Evolutionary conservation across 306 rosid genomes (phyloP), one percentile per base, ranked within the genome.

Genomic region (Cucumis melo): DNA sequence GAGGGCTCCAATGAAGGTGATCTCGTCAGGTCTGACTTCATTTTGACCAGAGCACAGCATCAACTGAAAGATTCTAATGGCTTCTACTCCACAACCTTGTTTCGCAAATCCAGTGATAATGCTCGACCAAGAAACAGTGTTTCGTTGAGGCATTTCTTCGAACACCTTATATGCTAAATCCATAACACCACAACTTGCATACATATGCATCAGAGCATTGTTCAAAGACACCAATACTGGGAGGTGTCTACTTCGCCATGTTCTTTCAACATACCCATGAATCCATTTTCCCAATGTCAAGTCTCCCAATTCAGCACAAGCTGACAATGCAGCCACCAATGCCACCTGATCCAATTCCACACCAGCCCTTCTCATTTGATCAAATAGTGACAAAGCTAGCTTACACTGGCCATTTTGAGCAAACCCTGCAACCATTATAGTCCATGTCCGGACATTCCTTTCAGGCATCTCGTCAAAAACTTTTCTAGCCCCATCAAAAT

Each of bases 161-260:
- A 92, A 92, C 71, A 87, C 79, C 72, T 78, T 78, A 73, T 64
- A 73, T 23, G 92, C 96, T 74, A 84, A 90, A 32, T 80, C 90
- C 53, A 82, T 81, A 17, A 84, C 60, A 63, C 92, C 92, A 78
- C 96, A 90, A 64, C 90, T 86, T 7, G 90, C 89, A 72, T 89
- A 89, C 96, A 90, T 92, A 78, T 92, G 96, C n/a, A 92, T 81
- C 65, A 92, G 90, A 13, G 94, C 89, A 80, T 90, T 88, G 86
- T 77, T 78, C 87, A 92, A 71, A 60, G 85, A 87, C 71, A 89
- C 84, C 56, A 80, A 85, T 24, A 84, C 72, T 9, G 79, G 78
- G 13, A n/a, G 62, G 36, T 77, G 66, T 68, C 57, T 79, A 5
- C 53, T 78, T 53, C 66, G 73, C 81, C 86, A 77, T 72, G 81